Evolutionary conservation across 805 yeast genomes (phyloP), one percentile per base, ranked within the genome.

Genomic region (Isabelozyma gotoi): DNA sequence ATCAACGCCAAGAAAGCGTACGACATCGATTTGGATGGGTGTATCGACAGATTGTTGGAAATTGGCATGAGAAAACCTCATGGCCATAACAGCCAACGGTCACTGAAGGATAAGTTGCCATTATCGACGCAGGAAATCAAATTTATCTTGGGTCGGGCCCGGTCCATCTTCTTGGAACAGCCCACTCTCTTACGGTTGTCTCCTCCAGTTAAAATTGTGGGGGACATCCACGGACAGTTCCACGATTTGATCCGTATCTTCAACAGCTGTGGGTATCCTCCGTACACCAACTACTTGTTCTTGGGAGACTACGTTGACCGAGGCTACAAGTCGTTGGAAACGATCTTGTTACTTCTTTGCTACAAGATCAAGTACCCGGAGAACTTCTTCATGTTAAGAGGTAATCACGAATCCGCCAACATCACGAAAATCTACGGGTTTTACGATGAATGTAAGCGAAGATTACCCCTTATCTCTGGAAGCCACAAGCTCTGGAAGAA

Each of bases 201-300:
- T 2, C 85, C 94, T 0, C 91, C 94, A 0, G 92, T 86, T 3
- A 87, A 87, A 60, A 79, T 87, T 45, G 92, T 86, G 5, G 94
- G 94, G 35, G 90, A 88, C 65, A 84, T 87, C 43, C 94, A 87
- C 63, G 95, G 84, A 3, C 84, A 79, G 51, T 79, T 73, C 52
- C 63, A 67, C 49, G 84, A 79, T 57, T 67, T 79, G 49, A 57
- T 78, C 33, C 59, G 84, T 41, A 77, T 79, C 31, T 78, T 79
- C 59, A 76, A 77, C 53, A 62, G 73, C n/a, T 77, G 82, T 57
- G 84, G 84, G 0, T 78, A 74, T 47, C 84, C 84, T 2, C 84
- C 84, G 10, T 63, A 70, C 50, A 62, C 82, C 2, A 79, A 79
- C 55, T 79, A 78, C 53, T 61, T 79, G 47, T 79, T 79, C 42